Evolutionary conservation across 202 grass and related monocot species (phyloP), one percentile per base, ranked within the genome.

Genomic region (Cymbopogon flexuosus): DNA sequence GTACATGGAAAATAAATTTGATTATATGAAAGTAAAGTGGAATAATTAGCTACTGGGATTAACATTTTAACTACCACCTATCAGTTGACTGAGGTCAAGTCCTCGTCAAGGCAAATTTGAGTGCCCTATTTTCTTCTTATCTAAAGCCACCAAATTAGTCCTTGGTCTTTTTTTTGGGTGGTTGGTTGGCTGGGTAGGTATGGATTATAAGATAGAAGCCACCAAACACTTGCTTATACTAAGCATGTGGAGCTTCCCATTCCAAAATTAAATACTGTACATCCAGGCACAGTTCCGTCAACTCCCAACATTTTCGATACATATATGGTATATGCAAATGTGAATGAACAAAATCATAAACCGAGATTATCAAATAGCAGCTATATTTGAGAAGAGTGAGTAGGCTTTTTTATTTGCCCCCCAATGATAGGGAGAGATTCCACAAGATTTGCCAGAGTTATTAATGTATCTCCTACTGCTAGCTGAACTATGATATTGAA

Each of bases 1-100:
- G 45, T 24, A 84, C 70, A 45, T 65, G 19, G 10, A 70, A 75
- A 75, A 71, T 45, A 80, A 64, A 24, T 24, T 54, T 6, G 18
- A 33, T 58, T 58, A 77, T 58, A 77, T 43, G 18, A 71, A 87
- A 47, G 13, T 33, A 63, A 62, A 66, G 10, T 8, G 41, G 42
- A 64, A 65, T 74, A 65, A 23, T n/a, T 36, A 40, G 22, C 42
- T 52, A 40, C 39, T 56, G 35, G n/a, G 12, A 13, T 42, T 59
- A 70, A 54, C 23, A 43, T 59, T 68, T 80, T 39, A 16, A 51
- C 12, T 36, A 14, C 41, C 16, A 65, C 31, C 2, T 39, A 37
- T 57, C 54, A 57, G 54, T 57, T 22, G 19, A 57, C 54, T 57
- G 54, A 57, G 54, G 54, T 57, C 54, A 57, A 57, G n/a, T 57